Evolutionary conservation across 78 protist species (phyloP).

Genomic region (Isochrysis galbana): DNA sequence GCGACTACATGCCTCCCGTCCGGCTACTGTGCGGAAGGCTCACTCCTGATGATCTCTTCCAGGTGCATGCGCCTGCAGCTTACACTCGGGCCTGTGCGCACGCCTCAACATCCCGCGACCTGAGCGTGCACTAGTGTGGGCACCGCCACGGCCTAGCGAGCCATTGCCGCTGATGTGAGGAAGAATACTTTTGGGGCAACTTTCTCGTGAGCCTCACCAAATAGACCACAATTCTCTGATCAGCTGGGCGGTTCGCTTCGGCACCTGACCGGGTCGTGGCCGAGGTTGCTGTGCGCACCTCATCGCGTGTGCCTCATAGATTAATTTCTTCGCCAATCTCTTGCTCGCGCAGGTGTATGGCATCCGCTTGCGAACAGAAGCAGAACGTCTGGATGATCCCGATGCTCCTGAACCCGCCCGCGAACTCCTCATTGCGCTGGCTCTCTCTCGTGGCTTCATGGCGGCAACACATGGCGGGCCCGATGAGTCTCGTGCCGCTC

Average conservation of each 20-base stretch:
- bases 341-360: neutral
- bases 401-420: neutral
- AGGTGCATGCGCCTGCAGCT: neutral
- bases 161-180: neutral
- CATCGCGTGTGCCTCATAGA: neutral
- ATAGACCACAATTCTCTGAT: neutral
- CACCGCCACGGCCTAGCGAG: neutral
- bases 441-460: slow-evolving; percentile 54
- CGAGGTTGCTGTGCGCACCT: neutral
- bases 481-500: slow-evolving; percentile 62
- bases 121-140: too few relatives aligned
- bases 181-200: neutral
- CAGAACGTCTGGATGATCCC: neutral
- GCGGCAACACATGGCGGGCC: slow-evolving; percentile 62
- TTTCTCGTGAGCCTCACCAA: neutral
- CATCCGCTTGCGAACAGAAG: neutral
- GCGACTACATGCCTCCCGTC: slow-evolving; percentile 57
- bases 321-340: neutral
- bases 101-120: too few relatives aligned
- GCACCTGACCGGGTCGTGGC: neutral
- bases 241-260: neutral
- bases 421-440: neutral
- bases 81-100: neutral
- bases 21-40: neutral
- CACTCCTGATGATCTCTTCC: neutral